phyloP scores from a whole-genome alignment of 768 basidiomycete genomes.

The Tephrocybe sp. region DNA sequence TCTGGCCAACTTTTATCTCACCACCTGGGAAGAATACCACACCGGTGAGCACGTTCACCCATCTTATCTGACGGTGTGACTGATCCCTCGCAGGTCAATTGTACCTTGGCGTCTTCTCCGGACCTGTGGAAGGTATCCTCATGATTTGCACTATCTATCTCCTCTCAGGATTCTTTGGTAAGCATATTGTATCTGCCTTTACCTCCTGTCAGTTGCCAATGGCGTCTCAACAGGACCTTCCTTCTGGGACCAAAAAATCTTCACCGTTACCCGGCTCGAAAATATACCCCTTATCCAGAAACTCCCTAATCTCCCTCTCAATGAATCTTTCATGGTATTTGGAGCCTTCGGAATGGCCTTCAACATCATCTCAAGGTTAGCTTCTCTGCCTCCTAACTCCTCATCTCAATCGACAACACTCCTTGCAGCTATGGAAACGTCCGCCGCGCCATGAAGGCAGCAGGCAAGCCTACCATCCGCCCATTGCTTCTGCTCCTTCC shows the following conservation, averaged over 20 bases:
- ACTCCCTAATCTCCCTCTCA: conserved; percentile 72
- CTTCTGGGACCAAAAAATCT: conserved; percentile 77
- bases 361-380: conserved; percentile 76
- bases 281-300: conserved; percentile 45
- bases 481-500: conserved; percentile 82
- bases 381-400: neutral
- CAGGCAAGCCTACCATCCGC: conserved; percentile 38
- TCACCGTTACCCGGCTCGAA: conserved; percentile 58
- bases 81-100: conserved; percentile 58
- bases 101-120: conserved; percentile 91
- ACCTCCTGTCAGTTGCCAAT: neutral
- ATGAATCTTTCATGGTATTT: conserved; percentile 88
- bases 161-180: conserved; percentile 76
- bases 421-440: conserved; percentile 76
- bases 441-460: conserved; percentile 44
- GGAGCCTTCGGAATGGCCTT: conserved; percentile 66
- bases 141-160: conserved; percentile 78
- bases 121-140: conserved; percentile 95
- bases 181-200: conserved; percentile 16
- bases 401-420: neutral
- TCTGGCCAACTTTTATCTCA: conserved; percentile 77
- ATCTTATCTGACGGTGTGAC: neutral
- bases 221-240: conserved; percentile 51
- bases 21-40: conserved; percentile 86
- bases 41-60: conserved; percentile 63